Evolutionary conservation across 768 basidiomycete genomes (phyloP).

Genomic region (Boletus reticulatus): DNA sequence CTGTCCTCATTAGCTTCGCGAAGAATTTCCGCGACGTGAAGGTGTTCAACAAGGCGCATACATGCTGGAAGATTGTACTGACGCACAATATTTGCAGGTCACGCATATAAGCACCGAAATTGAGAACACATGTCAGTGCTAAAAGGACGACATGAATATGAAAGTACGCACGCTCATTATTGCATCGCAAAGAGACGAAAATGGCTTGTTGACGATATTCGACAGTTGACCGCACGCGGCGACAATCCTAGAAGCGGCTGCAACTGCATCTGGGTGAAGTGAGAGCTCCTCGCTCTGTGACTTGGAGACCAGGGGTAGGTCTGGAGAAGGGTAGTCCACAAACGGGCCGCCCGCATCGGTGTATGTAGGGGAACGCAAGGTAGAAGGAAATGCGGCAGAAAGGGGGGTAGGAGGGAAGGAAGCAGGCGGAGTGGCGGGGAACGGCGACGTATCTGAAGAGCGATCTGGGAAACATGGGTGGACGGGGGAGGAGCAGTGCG

Average conservation of each 20-base stretch:
- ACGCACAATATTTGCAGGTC: background rate
- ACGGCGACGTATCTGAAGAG: constrained; percentile 26
- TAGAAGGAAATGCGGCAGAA: constrained; percentile 23
- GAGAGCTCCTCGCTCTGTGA: constrained; percentile 55
- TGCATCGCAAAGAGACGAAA: constrained; percentile 71
- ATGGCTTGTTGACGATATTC: constrained; percentile 63
- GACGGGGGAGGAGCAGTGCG: constrained; percentile 16
- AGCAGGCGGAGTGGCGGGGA: constrained; percentile 23
- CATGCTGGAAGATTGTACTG: constrained; percentile 77
- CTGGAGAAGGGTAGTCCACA: constrained; percentile 57
- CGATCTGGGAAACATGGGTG: constrained; percentile 31
- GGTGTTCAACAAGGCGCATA: constrained; percentile 68
- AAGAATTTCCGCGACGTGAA: constrained; percentile 68
- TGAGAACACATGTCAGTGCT: background rate
- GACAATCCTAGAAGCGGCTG: constrained; percentile 62
- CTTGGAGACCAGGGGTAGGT: constrained; percentile 42
- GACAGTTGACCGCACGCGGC: constrained; percentile 69
- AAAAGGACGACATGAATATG: background rate
- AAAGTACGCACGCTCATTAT: constrained; percentile 56
- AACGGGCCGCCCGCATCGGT: background rate
- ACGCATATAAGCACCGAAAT: constrained; percentile 15
- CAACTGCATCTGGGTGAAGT: constrained; percentile 55
- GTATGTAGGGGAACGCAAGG: background rate
- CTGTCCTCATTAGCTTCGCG: constrained; percentile 54
- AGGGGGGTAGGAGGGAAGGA: constrained; percentile 32